Base-by-base conservation (phyloP, 2,329 filamentous ascomycete genomes). In the Fusarium xylarioides region DNA sequence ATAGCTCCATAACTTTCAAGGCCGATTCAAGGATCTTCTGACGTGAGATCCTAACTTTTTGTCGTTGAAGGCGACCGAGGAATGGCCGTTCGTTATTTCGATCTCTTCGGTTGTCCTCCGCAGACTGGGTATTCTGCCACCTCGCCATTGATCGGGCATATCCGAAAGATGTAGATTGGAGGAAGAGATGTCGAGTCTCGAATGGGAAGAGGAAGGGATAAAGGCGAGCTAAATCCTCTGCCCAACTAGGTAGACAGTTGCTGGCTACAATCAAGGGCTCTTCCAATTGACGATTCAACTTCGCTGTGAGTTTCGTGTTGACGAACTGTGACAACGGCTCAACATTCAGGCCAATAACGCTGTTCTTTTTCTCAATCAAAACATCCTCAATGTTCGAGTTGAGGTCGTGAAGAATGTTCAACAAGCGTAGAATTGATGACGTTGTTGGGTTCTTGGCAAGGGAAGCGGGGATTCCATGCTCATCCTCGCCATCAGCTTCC, bases 121-220 rank as follows among this genome's bases (percentile, higher is more conserved):
- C 89, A 28, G 91, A 89, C 80, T 98, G 95, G 3, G 93, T 91
- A 78, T 94, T 97, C 83, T 98, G 96, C 97, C 97, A 99, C 80
- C 95, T 91, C 67, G 92, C 93, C 96, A 99, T 98, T 23, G 96
- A 98, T 71, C 96, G 91, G 46, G 95, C 95, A 84, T 99, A 99
- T 28, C 96, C 96, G 80, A 99, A 99, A 0, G 96, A 98, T 0
- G 97, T 99, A 5, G 95, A 99, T 82, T 98, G 96, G 38, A 99
- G 85, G 87, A 99, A 99, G 42, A 99, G 86, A 82, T 99, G 95
- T 18, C 96, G 91, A 2, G 96, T 98, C 85, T 99, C 96, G 78
- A 99, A 99, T 5, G 96, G 96, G 81, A 99, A 99, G 18, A 99
- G 85, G 87, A 99, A 99, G 2, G 96, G 95, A 80, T 98, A 99